Evolutionary conservation across 1,284 basidiomycete species (phyloP).

Genomic region (Pascua guehoae): DNA sequence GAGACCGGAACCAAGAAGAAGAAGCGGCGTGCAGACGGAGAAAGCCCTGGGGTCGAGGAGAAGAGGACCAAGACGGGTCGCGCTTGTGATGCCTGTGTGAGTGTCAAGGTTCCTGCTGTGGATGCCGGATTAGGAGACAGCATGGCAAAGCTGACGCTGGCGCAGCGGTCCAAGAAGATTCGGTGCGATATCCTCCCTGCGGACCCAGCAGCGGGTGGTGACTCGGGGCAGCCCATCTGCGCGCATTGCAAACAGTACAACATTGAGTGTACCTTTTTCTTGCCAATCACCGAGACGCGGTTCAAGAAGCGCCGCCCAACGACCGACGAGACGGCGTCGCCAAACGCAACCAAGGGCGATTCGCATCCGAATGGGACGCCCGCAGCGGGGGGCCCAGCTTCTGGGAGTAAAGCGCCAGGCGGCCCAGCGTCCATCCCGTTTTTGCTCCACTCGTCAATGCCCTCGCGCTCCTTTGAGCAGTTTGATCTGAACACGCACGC

Average conservation of each 20-base stretch:
- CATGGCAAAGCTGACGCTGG: not conserved
- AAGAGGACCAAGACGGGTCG: constrained; percentile 48
- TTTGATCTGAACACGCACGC: constrained; percentile 82
- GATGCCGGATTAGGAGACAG: too few relatives aligned
- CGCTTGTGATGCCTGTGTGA: constrained; percentile 49
- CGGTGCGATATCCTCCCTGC: constrained; percentile 50
- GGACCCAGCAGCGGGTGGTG: constrained; percentile 14
- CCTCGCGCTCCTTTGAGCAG: constrained; percentile 73
- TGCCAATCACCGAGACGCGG: constrained; percentile 95
- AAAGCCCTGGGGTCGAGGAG: constrained; percentile 23
- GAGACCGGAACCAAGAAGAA: constrained; percentile 22
- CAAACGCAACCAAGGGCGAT: not conserved
- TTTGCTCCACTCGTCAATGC: constrained; percentile 81
- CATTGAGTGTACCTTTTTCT: constrained; percentile 92
- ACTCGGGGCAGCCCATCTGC: constrained; percentile 32
- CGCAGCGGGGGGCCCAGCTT: constrained; percentile 2
- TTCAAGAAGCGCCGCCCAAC: constrained; percentile 93
- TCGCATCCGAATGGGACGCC: constrained; percentile 6
- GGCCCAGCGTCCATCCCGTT: constrained; percentile 59
- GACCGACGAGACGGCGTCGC: constrained; percentile 36
- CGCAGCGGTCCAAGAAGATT: constrained; percentile 79
- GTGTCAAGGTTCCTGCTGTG: constrained; percentile 5
- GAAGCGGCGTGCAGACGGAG: constrained; percentile 18
- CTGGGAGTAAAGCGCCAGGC: not conserved
- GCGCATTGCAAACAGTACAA: constrained; percentile 62